Conservation (phyloP, 768 basidiomycete species). For the Lactarius hengduanensis region DNA sequence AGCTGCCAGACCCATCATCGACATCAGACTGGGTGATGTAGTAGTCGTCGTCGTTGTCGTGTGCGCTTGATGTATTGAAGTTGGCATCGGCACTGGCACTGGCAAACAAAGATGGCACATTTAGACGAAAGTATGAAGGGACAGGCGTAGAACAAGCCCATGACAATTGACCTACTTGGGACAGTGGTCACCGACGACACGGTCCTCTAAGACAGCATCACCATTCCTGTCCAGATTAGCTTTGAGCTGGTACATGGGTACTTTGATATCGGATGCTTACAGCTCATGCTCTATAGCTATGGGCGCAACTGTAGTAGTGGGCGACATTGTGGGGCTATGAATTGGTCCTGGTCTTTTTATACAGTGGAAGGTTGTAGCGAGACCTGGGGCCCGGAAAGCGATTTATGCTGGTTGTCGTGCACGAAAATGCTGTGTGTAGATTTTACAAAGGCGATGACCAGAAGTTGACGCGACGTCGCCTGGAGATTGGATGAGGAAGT, state of each 20-base stretch:
- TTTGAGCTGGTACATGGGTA: neutral
- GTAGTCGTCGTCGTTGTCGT: neutral
- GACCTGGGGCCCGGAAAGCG: neutral
- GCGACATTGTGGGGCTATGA: neutral
- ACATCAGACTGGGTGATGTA: neutral
- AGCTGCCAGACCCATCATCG: neutral
- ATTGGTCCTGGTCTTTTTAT: neutral
- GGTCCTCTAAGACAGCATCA: neutral
- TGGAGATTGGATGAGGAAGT: neutral
- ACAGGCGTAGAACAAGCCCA: neutral
- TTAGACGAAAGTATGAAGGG: neutral
- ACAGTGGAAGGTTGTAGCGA: neutral
- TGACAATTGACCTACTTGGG: neutral
- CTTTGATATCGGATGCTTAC: neutral
- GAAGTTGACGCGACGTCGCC: neutral
- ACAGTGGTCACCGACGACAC: neutral
- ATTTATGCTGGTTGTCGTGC: neutral
- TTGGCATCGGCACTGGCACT: neutral
- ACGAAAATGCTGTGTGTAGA: neutral
- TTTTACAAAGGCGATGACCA: neutral
- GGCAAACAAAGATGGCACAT: neutral
- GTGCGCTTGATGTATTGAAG: neutral
- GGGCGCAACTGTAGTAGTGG: neutral
- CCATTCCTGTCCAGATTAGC: neutral
- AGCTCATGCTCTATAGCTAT: neutral